Evolutionary conservation across 1,284 basidiomycete genomes (phyloP).

Genomic region (Fistulina hepatica): DNA sequence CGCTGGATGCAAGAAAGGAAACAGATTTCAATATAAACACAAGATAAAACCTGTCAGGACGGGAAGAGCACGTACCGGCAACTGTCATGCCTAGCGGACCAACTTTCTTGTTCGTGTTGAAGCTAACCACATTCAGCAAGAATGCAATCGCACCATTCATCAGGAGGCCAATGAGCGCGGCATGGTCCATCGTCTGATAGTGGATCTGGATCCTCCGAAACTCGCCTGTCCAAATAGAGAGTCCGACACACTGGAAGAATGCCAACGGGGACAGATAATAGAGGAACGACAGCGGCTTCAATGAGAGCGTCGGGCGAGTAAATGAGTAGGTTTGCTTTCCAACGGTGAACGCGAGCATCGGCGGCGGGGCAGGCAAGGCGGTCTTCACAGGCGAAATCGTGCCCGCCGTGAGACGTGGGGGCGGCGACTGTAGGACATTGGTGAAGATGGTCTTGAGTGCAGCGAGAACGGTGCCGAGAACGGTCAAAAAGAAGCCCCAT

Average conservation of each 20-base stretch:
- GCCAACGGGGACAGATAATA: slow-evolving; percentile 80
- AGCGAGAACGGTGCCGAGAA: slow-evolving; percentile 81
- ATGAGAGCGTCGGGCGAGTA: background rate
- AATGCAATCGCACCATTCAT: slow-evolving; percentile 84
- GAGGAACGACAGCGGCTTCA: slow-evolving; percentile 73
- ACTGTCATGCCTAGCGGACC: slow-evolving; percentile 84
- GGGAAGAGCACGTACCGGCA: no score
- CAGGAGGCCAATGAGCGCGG: slow-evolving; percentile 27
- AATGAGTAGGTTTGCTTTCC: background rate
- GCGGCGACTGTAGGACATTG: slow-evolving; percentile 58
- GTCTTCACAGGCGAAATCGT: background rate
- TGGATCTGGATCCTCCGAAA: slow-evolving; percentile 50
- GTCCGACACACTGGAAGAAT: slow-evolving; percentile 72
- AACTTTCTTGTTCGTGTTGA: slow-evolving; percentile 83
- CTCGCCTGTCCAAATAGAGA: slow-evolving; percentile 74
- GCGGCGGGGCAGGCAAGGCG: slow-evolving; percentile 4
- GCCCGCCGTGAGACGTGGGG: background rate
- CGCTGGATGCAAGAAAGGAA: no score
- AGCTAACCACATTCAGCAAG: slow-evolving; percentile 83
- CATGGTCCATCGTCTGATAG: slow-evolving; percentile 6
- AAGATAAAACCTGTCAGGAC: no score
- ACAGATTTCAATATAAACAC: no score
- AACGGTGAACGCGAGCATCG: slow-evolving; percentile 11
- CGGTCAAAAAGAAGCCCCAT: slow-evolving; percentile 74
- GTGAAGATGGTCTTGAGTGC: slow-evolving; percentile 88